Evolutionary conservation across 345 rosid species (phyloP).

Genomic region (Streptanthus diversifolius): DNA sequence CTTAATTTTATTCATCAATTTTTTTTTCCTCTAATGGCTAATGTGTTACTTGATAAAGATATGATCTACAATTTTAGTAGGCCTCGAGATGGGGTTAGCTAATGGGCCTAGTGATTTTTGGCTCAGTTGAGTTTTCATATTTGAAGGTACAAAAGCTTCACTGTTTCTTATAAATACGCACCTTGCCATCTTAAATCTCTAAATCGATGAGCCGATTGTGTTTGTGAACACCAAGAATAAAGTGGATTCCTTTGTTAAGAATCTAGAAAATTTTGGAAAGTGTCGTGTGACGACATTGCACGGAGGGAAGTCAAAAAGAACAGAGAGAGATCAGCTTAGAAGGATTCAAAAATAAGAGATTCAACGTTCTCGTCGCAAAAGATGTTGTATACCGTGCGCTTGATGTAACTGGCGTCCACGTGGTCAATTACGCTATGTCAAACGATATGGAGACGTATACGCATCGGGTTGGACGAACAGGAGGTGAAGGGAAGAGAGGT

Average conservation of each 20-base stretch:
- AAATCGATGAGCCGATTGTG: conserved; percentile 69
- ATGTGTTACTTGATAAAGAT: too few species aligned
- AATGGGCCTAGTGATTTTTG: background rate
- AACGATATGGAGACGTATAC: conserved; percentile 68
- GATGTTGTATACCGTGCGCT: conserved; percentile 73
- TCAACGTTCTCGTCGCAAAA: conserved; percentile 73
- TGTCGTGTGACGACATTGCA: conserved; percentile 78
- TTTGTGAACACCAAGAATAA: conserved; percentile 78
- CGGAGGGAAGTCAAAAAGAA: conserved; percentile 85
- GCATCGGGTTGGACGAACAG: conserved; percentile 80
- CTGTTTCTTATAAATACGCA: background rate
- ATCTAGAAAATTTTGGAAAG: conserved; percentile 54
- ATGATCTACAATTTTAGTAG: background rate
- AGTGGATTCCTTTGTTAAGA: conserved; percentile 64
- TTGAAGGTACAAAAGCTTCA: background rate
- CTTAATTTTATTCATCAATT: too few species aligned
- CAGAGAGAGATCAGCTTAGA: conserved; percentile 70
- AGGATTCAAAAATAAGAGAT: conserved; percentile 64
- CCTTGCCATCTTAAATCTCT: too few species aligned
- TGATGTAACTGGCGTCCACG: conserved; percentile 62
- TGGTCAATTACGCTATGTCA: conserved; percentile 82
- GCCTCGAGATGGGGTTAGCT: background rate
- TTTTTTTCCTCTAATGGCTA: too few species aligned
- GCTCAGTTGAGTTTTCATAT: background rate
- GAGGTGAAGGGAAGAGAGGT: conserved; percentile 81